Percentiles rank a stretch among this genome's conserved stretches.
These are phyloP conservation scores for Pseudovirgaria hyperparasitica DNA, from an alignment of 2,329 filamentous ascomycete genomes.

Conservation along the genomic window DNA sequence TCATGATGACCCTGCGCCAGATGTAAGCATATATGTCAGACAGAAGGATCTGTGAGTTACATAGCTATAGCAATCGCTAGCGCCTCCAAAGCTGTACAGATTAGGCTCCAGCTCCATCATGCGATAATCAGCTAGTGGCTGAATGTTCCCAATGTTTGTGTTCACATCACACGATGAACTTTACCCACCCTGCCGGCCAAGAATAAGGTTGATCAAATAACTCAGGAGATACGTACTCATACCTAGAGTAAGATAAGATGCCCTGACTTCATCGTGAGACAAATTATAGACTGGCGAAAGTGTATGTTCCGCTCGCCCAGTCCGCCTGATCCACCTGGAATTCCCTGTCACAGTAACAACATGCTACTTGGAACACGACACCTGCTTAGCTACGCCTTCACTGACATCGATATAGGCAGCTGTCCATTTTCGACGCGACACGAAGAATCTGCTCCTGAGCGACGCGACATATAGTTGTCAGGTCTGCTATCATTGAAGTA, in stretches of 20 bases:
- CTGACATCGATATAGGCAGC: no score
- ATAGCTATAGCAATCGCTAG: conserved; percentile 47
- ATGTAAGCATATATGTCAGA: neutral
- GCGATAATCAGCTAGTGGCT: conserved; percentile 46
- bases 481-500: no score
- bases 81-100: conserved; percentile 44
- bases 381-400: no score
- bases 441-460: no score
- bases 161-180: conserved; percentile 45
- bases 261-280: no score
- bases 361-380: no score
- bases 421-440: no score
- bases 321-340: no score
- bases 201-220: conserved; percentile 42
- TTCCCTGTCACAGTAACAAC: no score
- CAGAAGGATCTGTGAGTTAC: conserved; percentile 18
- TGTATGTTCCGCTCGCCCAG: no score
- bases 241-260: conserved; percentile 2
- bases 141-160: conserved; percentile 42
- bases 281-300: no score
- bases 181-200: conserved; percentile 37
- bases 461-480: no score
- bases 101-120: conserved; percentile 46
- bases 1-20: conserved; percentile 41
- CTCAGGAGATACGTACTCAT: conserved; percentile 28